These are phyloP conservation scores for Ilex paraguariensis DNA, from an alignment of 305 asterid genomes.

Conservation along the genomic window DNA sequence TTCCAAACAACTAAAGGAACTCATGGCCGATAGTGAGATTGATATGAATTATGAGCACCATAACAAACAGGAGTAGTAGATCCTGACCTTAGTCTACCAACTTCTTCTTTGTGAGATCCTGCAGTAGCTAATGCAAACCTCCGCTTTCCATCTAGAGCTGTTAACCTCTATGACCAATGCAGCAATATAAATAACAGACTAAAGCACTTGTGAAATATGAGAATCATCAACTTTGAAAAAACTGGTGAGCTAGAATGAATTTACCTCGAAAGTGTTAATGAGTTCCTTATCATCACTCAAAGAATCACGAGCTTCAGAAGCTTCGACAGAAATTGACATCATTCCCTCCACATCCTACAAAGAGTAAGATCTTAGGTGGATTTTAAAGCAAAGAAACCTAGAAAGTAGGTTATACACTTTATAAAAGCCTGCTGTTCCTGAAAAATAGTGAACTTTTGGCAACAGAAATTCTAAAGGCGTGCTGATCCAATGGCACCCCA, in stretches of 20 bases:
- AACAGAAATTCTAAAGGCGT: neutral
- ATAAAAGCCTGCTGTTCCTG: neutral
- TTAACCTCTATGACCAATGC: constrained; percentile 58
- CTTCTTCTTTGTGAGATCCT: constrained; percentile 95
- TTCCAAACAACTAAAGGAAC: constrained; percentile 7
- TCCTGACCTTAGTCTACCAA: constrained; percentile 92
- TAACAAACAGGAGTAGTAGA: constrained; percentile 4
- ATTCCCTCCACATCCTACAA: constrained; percentile 95
- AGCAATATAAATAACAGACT: neutral
- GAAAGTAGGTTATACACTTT: neutral
- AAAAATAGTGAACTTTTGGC: no score
- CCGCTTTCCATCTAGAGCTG: constrained; percentile 96
- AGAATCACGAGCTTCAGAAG: constrained; percentile 83
- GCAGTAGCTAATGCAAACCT: constrained; percentile 97
- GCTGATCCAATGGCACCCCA: neutral
- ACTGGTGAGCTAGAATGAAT: neutral
- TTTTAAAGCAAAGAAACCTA: neutral
- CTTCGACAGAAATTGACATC: constrained; percentile 98
- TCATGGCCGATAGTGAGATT: neutral
- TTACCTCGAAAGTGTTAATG: constrained; percentile 86
- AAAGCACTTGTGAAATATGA: neutral
- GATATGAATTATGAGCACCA: neutral
- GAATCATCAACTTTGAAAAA: neutral
- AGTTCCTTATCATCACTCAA: constrained; percentile 94
- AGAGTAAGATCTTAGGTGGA: neutral